Evolutionary conservation across 176 grass and related monocot genomes (phyloP), one percentile per base, ranked within the genome.

Genomic region (Dendrocalamus sinicus): DNA sequence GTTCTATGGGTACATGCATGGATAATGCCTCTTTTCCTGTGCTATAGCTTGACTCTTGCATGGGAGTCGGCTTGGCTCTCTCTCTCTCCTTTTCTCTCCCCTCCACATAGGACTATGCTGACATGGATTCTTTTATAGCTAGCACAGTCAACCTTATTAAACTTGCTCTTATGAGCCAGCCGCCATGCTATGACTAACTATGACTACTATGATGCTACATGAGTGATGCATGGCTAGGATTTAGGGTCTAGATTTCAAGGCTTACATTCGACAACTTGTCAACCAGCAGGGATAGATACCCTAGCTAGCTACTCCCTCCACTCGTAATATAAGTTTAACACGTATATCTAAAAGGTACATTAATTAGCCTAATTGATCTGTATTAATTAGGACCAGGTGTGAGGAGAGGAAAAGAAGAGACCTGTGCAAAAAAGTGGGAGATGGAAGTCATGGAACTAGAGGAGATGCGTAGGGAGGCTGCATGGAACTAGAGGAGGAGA

Each of bases 401-500:
- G 75, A 65, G 75, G 55, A 82, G 78, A 75, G 65, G 72, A 77
- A 86, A 82, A 71, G 1, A 73, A 84, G 68, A 86, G 65, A 32
- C 14, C 67, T 72, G 66, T 73, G 20, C 45, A 72, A 40, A 86
- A 86, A 78, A 70, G 73, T 78, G 54, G 54, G 35, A 41, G 30
- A 32, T 32, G 2, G 28, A n/a, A n/a, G n/a, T n/a, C n/a, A 28
- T 28, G 28, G 30, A 32, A 32, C 30, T 32, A 32, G 30, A 32
- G 30, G 30, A 32, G 30, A 32, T 32, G 30, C 30, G 30, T 30
- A 30, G 28, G 28, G 28, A 30, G 28, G 28, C 28, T 30, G 28
- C 13, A 65, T 57, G 73, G 46, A 70, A 86, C 84, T 76, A 77
- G 88, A 78, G 84, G 83, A 57, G 45, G 84, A 83, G 35, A 83